Evolutionary conservation across 2,329 filamentous ascomycete species (phyloP), one percentile per base, ranked within the genome.

Genomic region (Coleophoma cylindrospora): DNA sequence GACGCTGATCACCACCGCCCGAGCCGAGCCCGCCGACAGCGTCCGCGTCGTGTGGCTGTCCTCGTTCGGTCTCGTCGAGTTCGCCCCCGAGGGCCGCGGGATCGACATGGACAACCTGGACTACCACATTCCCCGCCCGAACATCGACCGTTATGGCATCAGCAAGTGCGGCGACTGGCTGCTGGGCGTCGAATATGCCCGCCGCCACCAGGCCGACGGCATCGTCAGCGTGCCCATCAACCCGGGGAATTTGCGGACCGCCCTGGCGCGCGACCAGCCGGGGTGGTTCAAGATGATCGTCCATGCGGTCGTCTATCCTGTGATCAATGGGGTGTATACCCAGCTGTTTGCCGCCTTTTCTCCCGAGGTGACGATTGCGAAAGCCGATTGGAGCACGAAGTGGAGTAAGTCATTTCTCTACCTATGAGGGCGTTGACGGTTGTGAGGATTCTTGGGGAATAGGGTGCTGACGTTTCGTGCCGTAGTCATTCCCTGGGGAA

Each of bases 81-180:
- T 3, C 10, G 45, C 45, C 1, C 45, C 49, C 12, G 14, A 21
- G 27, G 6, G n/a, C 14, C 27, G 27, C 27, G 52, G 45, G 11
- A 36, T 55, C 13, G 52, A 54, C 17, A 3, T 55, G 8, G 15
- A 17, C 8, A n/a, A 17, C 11, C 36, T 38, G 36, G 14, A 38
- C 36, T 38, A 38, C 5, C 13, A 14, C 14, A 38, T n/a, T 7
- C 36, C 13, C 13, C 6, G 12, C 3, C 15, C 36, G 36, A 51
- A 50, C 22, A 7, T 51, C 14, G 46, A 50, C 38, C 40, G 45
- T 17, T 57, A 57, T 40, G 40, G 14, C 3, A 32, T 43, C 17
- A 56, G 53, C 46, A 57, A 57, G 36, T 48, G 48, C 9, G 53
- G 51, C 4, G 50, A 56, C 17, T 32, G 50, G 8, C 19, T 54